Conservation (phyloP, 345 rosid species). For the Citropsis articulata region DNA sequence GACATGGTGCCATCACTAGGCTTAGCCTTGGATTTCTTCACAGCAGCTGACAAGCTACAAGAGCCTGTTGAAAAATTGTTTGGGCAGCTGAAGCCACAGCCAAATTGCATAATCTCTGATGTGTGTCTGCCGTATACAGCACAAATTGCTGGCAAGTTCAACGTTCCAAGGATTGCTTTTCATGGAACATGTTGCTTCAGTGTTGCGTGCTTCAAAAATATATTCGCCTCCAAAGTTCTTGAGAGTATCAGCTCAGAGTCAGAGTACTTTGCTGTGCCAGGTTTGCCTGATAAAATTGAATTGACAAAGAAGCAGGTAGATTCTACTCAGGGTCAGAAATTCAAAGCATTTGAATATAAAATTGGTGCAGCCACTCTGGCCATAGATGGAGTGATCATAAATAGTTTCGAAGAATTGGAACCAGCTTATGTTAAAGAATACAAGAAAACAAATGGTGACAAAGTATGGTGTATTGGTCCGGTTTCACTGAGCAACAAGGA, state of each 20-base stretch:
- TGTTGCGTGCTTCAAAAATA: constrained; percentile 31
- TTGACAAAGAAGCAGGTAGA: constrained; percentile 28
- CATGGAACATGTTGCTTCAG: constrained; percentile 52
- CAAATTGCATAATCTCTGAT: constrained; percentile 56
- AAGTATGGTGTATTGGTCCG: constrained; percentile 26
- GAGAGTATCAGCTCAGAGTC: constrained; percentile 16
- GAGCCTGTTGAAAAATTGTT: constrained; percentile 34
- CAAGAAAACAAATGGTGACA: constrained; percentile 22
- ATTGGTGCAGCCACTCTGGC: constrained; percentile 21
- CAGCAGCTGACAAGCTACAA: constrained; percentile 9
- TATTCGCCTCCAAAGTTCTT: constrained; percentile 13
- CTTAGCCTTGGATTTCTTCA: constrained; percentile 9
- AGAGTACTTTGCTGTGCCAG: constrained; percentile 37
- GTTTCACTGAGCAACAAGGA: constrained; percentile 20
- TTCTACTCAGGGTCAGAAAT: constrained; percentile 1
- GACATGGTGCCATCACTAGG: constrained; percentile 22
- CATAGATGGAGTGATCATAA: constrained; percentile 33
- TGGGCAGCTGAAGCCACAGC: constrained; percentile 30
- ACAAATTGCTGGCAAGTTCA: constrained; percentile 31
- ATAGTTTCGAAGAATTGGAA: constrained; percentile 38
- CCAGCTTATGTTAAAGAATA: constrained; percentile 13
- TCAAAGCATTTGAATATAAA: constrained; percentile 13
- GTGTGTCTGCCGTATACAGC: constrained; percentile 39
- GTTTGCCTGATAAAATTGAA: constrained; percentile 37
- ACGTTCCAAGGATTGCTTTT: constrained; percentile 51